Percentiles rank a stretch among this genome's conserved stretches.
phyloP scores from a whole-genome alignment of 305 asterid genomes.

The Lippia alba region DNA sequence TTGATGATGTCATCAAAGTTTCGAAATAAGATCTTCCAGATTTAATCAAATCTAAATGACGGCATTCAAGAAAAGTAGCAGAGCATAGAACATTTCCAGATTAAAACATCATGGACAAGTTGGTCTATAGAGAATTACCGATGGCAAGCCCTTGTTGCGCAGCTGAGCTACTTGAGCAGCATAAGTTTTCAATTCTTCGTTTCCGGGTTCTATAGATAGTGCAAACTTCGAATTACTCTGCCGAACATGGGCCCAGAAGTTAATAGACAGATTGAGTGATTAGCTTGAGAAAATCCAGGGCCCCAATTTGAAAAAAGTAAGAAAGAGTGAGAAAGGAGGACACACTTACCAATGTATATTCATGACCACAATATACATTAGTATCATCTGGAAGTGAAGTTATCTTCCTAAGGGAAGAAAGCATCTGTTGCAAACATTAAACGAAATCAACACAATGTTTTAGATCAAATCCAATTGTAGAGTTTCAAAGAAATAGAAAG shows the following conservation, averaged over 20 bases:
- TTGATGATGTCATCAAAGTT: too few species aligned
- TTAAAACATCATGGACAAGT: constrained; percentile 22
- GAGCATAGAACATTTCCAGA: constrained; percentile 19
- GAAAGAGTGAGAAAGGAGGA: neutral
- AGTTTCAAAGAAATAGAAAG: neutral
- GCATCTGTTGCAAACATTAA: constrained; percentile 65
- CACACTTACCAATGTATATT: constrained; percentile 76
- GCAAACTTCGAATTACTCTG: constrained; percentile 99
- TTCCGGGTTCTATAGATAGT: constrained; percentile 84
- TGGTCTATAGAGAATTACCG: constrained; percentile 53
- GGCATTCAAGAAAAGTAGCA: neutral
- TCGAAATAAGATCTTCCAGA: too few species aligned
- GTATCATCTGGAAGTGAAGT: constrained; percentile 82
- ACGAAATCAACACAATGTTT: constrained; percentile 11
- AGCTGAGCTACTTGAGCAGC: constrained; percentile 68
- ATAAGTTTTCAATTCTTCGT: constrained; percentile 73
- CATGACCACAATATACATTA: constrained; percentile 88
- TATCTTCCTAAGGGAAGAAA: constrained; percentile 76
- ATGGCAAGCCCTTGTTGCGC: constrained; percentile 80
- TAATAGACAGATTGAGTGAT: constrained; percentile 26
- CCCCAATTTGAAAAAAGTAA: neutral
- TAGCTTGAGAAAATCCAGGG: constrained; percentile 24
- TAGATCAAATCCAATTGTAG: neutral
- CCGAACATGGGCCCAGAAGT: constrained; percentile 30
- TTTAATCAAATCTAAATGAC: neutral